Evolutionary conservation across 768 basidiomycete species (phyloP).

Genomic region (Boletus rex-veris): DNA sequence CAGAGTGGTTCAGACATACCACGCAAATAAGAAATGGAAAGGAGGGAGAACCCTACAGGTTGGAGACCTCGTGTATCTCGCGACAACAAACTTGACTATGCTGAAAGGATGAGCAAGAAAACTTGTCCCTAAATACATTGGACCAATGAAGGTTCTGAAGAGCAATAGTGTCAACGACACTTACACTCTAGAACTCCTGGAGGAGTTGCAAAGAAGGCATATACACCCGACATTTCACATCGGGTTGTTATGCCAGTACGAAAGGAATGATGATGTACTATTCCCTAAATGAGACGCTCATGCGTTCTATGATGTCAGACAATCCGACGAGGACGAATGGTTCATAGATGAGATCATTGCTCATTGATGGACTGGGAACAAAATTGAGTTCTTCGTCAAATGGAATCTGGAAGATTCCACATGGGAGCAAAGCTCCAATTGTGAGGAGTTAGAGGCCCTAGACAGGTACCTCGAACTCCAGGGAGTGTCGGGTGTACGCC

Average conservation of each 20-base stretch:
- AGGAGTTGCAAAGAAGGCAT: neutral
- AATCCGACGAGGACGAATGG: neutral
- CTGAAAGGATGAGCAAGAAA: too few relatives aligned
- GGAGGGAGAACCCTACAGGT: too few relatives aligned
- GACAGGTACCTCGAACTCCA: too few relatives aligned
- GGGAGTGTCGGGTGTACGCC: too few relatives aligned
- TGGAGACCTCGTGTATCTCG: too few relatives aligned
- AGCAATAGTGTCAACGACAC: neutral
- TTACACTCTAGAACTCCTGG: neutral
- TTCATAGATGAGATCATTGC: neutral
- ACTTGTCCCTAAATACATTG: too few relatives aligned
- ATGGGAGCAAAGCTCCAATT: too few relatives aligned
- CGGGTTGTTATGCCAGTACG: too few relatives aligned
- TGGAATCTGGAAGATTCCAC: neutral
- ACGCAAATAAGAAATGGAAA: too few relatives aligned
- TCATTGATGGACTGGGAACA: neutral
- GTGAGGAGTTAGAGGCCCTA: too few relatives aligned
- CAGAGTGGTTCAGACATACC: too few relatives aligned
- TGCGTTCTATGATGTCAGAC: neutral
- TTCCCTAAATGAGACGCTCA: neutral
- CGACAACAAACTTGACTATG: too few relatives aligned
- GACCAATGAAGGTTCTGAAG: neutral
- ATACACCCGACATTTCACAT: neutral
- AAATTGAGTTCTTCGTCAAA: neutral
- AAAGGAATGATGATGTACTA: neutral